Conservation (phyloP, 75 land plant species). For the Picea sitchensis region DNA sequence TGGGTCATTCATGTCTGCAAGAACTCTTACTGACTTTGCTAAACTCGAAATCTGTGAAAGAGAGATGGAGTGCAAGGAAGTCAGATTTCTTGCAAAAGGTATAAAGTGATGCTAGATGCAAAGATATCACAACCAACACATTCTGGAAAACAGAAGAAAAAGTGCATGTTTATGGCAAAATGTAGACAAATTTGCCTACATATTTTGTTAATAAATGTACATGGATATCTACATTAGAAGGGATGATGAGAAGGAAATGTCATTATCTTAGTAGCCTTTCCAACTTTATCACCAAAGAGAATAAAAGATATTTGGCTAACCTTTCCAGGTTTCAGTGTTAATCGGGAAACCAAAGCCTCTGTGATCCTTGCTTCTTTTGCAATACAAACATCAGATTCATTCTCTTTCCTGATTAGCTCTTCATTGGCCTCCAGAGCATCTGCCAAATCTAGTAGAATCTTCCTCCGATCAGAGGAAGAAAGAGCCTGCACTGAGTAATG, state of each 20-base stretch:
- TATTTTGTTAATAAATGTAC: neutral
- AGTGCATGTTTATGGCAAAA: neutral
- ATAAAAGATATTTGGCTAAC: constrained; percentile 17
- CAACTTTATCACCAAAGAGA: neutral
- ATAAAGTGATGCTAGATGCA: neutral
- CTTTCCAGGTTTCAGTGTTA: constrained; percentile 80
- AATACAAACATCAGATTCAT: constrained; percentile 69
- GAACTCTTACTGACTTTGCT: constrained; percentile 77
- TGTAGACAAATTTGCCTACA: neutral
- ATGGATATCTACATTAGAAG: neutral
- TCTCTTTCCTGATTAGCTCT: constrained; percentile 53
- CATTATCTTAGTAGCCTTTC: neutral
- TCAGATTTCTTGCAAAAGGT: neutral
- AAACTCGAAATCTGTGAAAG: constrained; percentile 55
- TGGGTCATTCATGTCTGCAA: constrained; percentile 96
- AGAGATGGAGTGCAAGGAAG: neutral
- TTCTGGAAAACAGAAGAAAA: neutral
- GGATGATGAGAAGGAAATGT: neutral
- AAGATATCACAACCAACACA: neutral
- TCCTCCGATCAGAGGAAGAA: constrained; percentile 53
- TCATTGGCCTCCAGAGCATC: constrained; percentile 81
- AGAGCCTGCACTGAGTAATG: constrained; percentile 42
- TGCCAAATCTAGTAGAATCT: constrained; percentile 64
- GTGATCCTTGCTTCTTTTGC: constrained; percentile 67
- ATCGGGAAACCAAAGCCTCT: constrained; percentile 58